phyloP scores from a whole-genome alignment of 2,329 filamentous ascomycete species.

The Paraconiothyrium sp. region DNA sequence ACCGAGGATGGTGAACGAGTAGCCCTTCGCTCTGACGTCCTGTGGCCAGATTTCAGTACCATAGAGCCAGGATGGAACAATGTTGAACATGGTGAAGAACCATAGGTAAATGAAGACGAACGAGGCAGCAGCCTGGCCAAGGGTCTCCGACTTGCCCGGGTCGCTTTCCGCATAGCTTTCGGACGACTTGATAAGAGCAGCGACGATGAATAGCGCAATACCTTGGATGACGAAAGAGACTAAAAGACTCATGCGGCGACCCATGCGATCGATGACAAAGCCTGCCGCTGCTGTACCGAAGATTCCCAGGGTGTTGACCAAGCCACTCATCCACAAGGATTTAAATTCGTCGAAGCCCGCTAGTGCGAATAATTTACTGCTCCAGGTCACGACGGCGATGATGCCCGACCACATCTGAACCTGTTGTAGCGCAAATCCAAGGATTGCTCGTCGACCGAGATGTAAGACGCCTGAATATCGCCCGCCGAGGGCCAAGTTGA shows the following conservation, averaged over 20 bases:
- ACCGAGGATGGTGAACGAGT: neutral
- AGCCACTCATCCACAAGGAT: neutral
- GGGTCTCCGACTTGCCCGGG: neutral
- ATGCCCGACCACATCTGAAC: neutral
- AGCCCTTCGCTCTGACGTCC: neutral
- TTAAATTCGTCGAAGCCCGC: constrained; percentile 3
- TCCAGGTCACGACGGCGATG: neutral
- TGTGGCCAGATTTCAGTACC: neutral
- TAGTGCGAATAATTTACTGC: neutral
- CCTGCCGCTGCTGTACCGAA: neutral
- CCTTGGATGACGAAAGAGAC: neutral
- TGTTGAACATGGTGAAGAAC: constrained; percentile 2
- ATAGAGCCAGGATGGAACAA: neutral
- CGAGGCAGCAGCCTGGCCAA: neutral
- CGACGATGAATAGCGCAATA: neutral
- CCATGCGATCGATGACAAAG: neutral
- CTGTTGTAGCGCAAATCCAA: neutral
- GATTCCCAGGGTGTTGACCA: neutral
- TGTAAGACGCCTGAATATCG: constrained; percentile 3
- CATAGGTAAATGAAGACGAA: constrained; percentile 3
- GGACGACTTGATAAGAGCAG: neutral
- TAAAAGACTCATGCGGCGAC: neutral
- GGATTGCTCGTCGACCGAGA: neutral
- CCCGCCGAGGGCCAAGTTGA: neutral
- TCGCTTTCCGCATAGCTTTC: neutral